phyloP scores from a whole-genome alignment of 2,329 filamentous ascomycete genomes.

The Lecanicillium sp. region DNA sequence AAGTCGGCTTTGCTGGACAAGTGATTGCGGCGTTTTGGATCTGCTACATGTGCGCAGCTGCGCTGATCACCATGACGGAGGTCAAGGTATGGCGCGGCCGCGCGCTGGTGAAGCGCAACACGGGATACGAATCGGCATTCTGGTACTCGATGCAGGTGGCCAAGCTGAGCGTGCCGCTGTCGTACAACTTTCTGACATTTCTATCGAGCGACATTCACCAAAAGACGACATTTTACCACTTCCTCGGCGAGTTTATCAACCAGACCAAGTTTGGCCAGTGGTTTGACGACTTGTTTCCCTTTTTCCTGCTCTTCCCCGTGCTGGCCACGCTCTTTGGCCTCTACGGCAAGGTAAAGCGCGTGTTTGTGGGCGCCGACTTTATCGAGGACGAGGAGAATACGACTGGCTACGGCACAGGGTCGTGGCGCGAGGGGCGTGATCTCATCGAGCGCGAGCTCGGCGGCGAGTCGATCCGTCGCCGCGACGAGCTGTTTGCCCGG shows the following conservation, averaged over 20 bases:
- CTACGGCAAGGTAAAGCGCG: conserved; percentile 72
- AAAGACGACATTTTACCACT: conserved; percentile 77
- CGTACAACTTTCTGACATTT: conserved; percentile 96
- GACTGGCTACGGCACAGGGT: conserved; percentile 64
- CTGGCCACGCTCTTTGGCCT: conserved; percentile 81
- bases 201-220: conserved; percentile 64
- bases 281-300: conserved; percentile 84
- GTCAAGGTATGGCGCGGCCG: conserved; percentile 97
- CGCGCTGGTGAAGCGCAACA: conserved; percentile 82
- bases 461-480: conserved; percentile 48
- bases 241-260: conserved; percentile 76
- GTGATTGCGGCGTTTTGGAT: conserved; percentile 81
- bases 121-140: conserved; percentile 85
- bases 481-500: conserved; percentile 33
- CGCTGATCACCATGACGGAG: conserved; percentile 79
- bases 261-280: conserved; percentile 74
- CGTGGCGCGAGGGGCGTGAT: conserved; percentile 86
- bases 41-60: conserved; percentile 89
- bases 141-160: conserved; percentile 95
- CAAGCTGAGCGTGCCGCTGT: conserved; percentile 82
- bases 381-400: conserved; percentile 65
- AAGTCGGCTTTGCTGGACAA: conserved; percentile 82
- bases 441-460: conserved; percentile 82
- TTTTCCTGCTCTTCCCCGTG: conserved; percentile 80
- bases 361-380: conserved; percentile 69